A percentile compares a stretch with the other conserved stretches of the same genome.
Evolutionary conservation across 164 flowering plant genomes (phyloP).

Genomic region (Buxus sempervirens): DNA sequence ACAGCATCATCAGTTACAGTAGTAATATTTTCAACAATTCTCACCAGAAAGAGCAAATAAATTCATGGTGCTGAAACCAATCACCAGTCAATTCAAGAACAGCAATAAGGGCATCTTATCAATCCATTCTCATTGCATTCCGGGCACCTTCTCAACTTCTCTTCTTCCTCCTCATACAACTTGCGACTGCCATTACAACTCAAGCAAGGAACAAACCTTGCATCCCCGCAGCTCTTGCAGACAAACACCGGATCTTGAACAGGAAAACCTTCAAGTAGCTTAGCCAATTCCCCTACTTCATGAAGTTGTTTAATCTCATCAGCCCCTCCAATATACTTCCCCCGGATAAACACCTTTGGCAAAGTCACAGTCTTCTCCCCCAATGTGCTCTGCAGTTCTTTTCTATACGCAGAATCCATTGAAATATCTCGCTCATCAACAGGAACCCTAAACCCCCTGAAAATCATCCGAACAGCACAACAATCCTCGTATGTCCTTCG

Average conservation of each 20-base stretch:
- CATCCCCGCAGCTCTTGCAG: constrained; percentile 81
- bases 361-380: constrained; percentile 44
- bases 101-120: constrained; percentile 74
- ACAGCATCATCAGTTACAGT: background rate
- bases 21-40: constrained; percentile 1
- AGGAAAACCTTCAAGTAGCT: constrained; percentile 62
- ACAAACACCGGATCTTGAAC: constrained; percentile 30
- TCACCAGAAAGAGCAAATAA: background rate
- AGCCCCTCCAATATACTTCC: constrained; percentile 73
- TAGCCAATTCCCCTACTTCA: constrained; percentile 70
- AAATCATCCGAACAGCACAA: constrained; percentile 52
- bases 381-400: constrained; percentile 52
- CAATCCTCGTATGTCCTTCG: constrained; percentile 91
- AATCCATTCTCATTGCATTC: constrained; percentile 93
- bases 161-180: constrained; percentile 67
- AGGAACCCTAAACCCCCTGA: constrained; percentile 64
- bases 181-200: constrained; percentile 81
- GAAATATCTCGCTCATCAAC: constrained; percentile 91
- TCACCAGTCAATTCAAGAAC: constrained; percentile 25
- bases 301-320: constrained; percentile 71
- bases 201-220: constrained; percentile 74
- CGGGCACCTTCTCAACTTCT: constrained; percentile 45
- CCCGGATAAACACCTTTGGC: constrained; percentile 79
- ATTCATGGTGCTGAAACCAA: background rate
- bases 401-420: constrained; percentile 71